A percentile compares a stretch with the other conserved stretches of the same genome.
These are phyloP conservation scores for Aspergillus thermomutatus DNA, from an alignment of 2,329 filamentous ascomycete species.

Conservation along the genomic window DNA sequence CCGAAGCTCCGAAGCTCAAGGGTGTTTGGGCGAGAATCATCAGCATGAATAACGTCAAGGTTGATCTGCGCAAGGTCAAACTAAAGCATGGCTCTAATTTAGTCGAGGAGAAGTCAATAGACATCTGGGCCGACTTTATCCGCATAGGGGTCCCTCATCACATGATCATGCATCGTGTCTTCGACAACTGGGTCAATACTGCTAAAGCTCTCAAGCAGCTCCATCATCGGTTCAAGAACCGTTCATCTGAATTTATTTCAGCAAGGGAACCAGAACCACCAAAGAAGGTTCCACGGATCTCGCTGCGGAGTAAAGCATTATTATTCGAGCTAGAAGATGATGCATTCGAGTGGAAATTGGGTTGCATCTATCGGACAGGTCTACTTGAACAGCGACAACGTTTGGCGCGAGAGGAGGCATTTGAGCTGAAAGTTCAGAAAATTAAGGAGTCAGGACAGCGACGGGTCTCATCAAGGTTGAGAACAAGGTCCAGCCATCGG, in stretches of 20 bases:
- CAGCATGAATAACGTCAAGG: slow-evolving; percentile 74
- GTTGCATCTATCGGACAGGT: slow-evolving; percentile 87
- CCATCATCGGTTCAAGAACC: slow-evolving; percentile 87
- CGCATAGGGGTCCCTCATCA: slow-evolving; percentile 87
- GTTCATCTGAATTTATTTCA: slow-evolving; percentile 82
- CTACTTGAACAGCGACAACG: slow-evolving; percentile 86
- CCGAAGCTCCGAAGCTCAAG: slow-evolving; percentile 78
- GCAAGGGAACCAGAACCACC: slow-evolving; percentile 81
- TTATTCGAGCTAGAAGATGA: slow-evolving; percentile 94
- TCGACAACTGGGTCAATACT: slow-evolving; percentile 90
- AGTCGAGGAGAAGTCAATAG: slow-evolving; percentile 75
- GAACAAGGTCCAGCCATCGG: slow-evolving; percentile 51
- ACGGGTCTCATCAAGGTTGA: slow-evolving; percentile 49
- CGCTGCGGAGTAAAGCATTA: slow-evolving; percentile 74
- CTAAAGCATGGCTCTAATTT: slow-evolving; percentile 62
- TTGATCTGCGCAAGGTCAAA: slow-evolving; percentile 76
- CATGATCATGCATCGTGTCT: slow-evolving; percentile 80
- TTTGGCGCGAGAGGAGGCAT: slow-evolving; percentile 84
- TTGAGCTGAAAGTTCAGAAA: slow-evolving; percentile 80
- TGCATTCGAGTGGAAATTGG: slow-evolving; percentile 94
- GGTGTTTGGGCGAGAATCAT: slow-evolving; percentile 82
- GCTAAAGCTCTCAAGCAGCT: slow-evolving; percentile 84
- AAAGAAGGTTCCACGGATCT: slow-evolving; percentile 81
- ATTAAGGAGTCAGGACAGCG: slow-evolving; percentile 65
- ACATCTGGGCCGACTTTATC: slow-evolving; percentile 80